Evolutionary conservation across 257 asterid genomes (phyloP), one percentile per base, ranked within the genome.

Genomic region (Solanum paucissectum): DNA sequence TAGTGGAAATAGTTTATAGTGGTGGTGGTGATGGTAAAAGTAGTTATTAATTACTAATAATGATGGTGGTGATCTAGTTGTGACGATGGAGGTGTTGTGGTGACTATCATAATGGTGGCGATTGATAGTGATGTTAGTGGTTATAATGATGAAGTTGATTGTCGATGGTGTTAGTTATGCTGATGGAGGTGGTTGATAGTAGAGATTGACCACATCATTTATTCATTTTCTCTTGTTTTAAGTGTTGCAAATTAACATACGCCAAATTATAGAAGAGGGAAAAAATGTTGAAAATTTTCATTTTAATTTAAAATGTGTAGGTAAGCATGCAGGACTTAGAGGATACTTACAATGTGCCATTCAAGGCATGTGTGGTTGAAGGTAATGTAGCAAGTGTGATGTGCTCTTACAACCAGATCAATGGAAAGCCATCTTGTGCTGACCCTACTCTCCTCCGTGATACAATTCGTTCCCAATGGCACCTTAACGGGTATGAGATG

Each of bases 351-450:
- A 94, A 97, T 84, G 98, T 97, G 79, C 99, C 99, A 3, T 97
- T 97, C 90, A 97, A 93, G 87, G 98, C 96, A 6, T 97, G 99
- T 90, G 98, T 97, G 46, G 64, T 72, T 58, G 98, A 97, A 84
- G 99, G 99, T 1, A 92, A 83, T 85, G 99, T 95, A 25, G 99
- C 99, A 1, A 97, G 99, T 90, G 94, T 97, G 2, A 97, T 97
- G 99, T 97, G 99, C 83, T 97, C 99, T 0, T 95, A 97, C 95
- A 95, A 97, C 88, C 96, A 97, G 32, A 98, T 95, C 38, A 97
- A 97, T 84, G 99, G 99, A 81, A 94, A 89, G 86, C 99, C 99
- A 29, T 93, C 99, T 7, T 97, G 99, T 90, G 99, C 99, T 29
- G 99, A 97, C 84, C 91, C 96, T 10, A 83, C 46, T 72, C 98